Base-by-base conservation (phyloP, 2,329 filamentous ascomycete species). In the Calonectria honghensis region DNA sequence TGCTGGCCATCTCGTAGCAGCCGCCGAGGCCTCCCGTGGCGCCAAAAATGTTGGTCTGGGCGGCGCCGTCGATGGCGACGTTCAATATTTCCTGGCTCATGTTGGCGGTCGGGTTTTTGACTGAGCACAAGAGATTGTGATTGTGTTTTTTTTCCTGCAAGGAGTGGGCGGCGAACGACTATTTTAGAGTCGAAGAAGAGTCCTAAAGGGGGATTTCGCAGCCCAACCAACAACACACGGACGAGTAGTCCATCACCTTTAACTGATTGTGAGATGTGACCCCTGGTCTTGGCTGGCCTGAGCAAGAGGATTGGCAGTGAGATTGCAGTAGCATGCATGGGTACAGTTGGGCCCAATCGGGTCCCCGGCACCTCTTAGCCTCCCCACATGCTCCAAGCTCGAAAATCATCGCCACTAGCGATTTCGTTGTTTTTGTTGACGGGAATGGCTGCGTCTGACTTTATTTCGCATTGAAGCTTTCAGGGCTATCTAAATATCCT, bases 291-390 rank as follows among this genome's bases (percentile, higher is more conserved):
- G 39, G 4, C 7, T n/a, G 41, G 41, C 41, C 41, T n/a, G 20
- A 48, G 7, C 41, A 48, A 48, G 41, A 48, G 41, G 41, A 48
- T 48, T 48, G 41, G 20, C 45, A 24, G 45, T 24, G 45, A 48
- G 45, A 48, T 48, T 48, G 45, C 45, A 48, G 45, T 48, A 48
- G 45, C 45, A 48, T 48, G 45, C 45, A 48, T 48, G 45, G 45
- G 45, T 48, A 48, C 45, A 48, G 3, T 5, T 48, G 45, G n/a
- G n/a, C 11, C 45, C 45, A 48, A 48, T 48, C 45, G 45, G 45
- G 45, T 48, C 45, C 45, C 45, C 45, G 10, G 45, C 45, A 48
- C 20, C n/a, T 13, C 41, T 48, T 48, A 48, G 45, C 45, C 45
- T 48, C 45, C 45, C 45, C 45, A 48, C 45, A 48, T 48, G 45